These are phyloP conservation scores for Colletotrichum tropicicola DNA, from an alignment of 2,329 filamentous ascomycete genomes.

Conservation along the genomic window DNA sequence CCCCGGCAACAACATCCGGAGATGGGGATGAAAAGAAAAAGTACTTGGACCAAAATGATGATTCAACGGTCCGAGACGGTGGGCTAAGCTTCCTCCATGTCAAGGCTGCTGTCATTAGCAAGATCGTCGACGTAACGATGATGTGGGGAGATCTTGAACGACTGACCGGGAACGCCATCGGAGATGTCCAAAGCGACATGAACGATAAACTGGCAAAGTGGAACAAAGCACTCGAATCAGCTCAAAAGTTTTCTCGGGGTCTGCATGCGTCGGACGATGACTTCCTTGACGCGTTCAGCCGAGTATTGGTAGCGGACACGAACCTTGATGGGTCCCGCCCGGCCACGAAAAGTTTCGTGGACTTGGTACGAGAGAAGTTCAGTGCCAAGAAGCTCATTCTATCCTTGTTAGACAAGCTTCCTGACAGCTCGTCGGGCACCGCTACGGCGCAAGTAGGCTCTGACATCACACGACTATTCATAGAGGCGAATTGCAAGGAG, in stretches of 20 bases:
- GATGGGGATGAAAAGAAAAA: not conserved
- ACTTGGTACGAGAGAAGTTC: not conserved
- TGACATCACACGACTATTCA: not conserved
- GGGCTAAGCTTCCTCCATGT: not conserved
- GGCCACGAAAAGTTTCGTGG: not conserved
- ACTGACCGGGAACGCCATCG: not conserved
- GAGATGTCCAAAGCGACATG: not conserved
- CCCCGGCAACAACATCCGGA: too few species aligned
- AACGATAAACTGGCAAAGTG: not conserved
- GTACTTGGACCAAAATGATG: not conserved
- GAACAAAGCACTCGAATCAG: not conserved
- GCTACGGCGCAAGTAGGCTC: too few species aligned
- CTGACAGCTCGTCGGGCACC: too few species aligned
- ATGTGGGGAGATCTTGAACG: not conserved
- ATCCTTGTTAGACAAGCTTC: not conserved
- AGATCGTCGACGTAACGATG: not conserved
- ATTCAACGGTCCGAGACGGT: not conserved
- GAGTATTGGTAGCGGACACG: not conserved
- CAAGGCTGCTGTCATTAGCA: not conserved
- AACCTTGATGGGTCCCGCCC: not conserved
- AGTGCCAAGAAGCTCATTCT: too few species aligned
- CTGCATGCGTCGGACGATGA: not conserved
- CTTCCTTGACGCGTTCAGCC: not conserved
- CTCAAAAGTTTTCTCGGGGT: not conserved
- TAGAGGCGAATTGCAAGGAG: not conserved